A percentile compares a stretch with the other conserved stretches of the same genome.
phyloP scores from a whole-genome alignment of 257 asterid species.

The Forsythia viridissima region DNA sequence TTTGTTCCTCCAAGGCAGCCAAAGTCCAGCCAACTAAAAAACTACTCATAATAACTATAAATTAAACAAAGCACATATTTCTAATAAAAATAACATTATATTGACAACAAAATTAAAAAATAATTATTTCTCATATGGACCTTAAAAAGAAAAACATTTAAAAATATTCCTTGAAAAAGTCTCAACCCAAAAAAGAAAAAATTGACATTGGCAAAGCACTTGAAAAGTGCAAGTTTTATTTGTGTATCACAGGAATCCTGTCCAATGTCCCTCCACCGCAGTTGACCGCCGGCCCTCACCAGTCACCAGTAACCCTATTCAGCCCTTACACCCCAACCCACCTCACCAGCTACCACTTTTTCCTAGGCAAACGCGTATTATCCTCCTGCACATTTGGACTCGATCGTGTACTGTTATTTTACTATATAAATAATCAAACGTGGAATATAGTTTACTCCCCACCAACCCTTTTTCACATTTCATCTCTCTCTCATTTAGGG shows the following conservation, averaged over 20 bases:
- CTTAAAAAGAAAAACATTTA: not conserved
- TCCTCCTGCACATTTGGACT: constrained; percentile 21
- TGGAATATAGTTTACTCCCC: constrained; percentile 10
- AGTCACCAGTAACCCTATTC: not conserved
- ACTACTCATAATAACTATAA: too few species aligned
- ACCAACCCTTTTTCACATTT: constrained; percentile 35
- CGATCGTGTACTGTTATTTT: not conserved
- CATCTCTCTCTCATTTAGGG: constrained; percentile 15
- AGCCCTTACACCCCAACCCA: not conserved
- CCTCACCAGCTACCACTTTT: constrained; percentile 23
- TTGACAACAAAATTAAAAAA: too few species aligned
- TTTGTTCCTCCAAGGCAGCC: too few species aligned
- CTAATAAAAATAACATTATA: too few species aligned
- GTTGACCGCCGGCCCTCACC: constrained; percentile 31
- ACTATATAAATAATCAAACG: constrained; percentile 17
- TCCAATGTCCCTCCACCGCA: constrained; percentile 16
- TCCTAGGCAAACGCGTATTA: constrained; percentile 21
- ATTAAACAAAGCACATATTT: too few species aligned
- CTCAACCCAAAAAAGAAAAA: not conserved
- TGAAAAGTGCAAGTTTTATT: not conserved
- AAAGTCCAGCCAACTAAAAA: too few species aligned
- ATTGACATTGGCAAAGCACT: not conserved
- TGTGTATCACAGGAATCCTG: constrained; percentile 25
- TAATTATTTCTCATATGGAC: too few species aligned
- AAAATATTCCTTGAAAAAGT: not conserved